A percentile compares a stretch with the other conserved stretches of the same genome.
Evolutionary conservation across 2,329 filamentous ascomycete genomes (phyloP).

Genomic region (Zasmidium cellare): DNA sequence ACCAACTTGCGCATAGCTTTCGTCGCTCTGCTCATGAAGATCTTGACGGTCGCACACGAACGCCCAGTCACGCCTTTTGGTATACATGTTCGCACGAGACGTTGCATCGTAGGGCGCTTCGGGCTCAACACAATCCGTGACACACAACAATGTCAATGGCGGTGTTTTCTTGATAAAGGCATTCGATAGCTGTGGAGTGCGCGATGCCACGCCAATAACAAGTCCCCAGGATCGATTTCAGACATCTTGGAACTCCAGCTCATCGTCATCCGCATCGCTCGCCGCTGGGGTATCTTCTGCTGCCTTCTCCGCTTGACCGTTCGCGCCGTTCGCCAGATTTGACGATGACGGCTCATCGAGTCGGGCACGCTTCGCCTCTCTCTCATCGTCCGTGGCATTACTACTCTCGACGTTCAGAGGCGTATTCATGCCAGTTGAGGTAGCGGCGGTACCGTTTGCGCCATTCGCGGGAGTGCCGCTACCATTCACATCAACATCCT

Average conservation of each 20-base stretch:
- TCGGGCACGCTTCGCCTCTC: constrained; percentile 61
- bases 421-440: constrained; percentile 28
- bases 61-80: too few relatives aligned
- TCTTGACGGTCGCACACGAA: too few relatives aligned
- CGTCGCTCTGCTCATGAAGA: too few relatives aligned
- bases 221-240: too few relatives aligned
- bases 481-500: constrained; percentile 55
- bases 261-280: constrained; percentile 47
- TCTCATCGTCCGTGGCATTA: constrained; percentile 43
- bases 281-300: constrained; percentile 38
- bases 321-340: constrained; percentile 30
- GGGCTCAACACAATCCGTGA: too few relatives aligned
- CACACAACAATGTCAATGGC: too few relatives aligned
- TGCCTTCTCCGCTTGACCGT: constrained; percentile 17
- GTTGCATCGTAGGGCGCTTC: too few relatives aligned
- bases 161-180: too few relatives aligned
- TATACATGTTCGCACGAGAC: too few relatives aligned
- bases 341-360: constrained; percentile 50
- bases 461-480: constrained; percentile 30
- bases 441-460: constrained; percentile 22
- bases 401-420: constrained; percentile 30
- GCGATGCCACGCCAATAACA: too few relatives aligned
- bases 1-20: too few relatives aligned
- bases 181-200: too few relatives aligned
- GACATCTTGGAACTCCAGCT: constrained; percentile 51